A percentile compares a stretch with the other conserved stretches of the same genome.
Evolutionary conservation across 2,329 filamentous ascomycete species (phyloP).

Genomic region (Geosmithia putterillii): DNA sequence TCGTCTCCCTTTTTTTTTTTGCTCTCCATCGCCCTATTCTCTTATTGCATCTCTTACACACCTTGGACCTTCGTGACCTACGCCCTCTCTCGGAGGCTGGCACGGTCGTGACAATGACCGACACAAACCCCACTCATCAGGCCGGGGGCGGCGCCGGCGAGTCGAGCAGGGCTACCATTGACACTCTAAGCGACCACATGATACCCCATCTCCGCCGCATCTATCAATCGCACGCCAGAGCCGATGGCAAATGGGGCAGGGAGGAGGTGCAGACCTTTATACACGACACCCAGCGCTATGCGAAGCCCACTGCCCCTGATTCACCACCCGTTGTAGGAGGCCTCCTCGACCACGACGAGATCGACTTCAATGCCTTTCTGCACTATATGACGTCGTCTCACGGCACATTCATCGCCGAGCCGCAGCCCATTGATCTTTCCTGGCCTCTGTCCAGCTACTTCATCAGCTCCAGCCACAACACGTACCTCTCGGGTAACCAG

Average conservation of each 20-base stretch:
- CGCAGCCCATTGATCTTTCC: conserved; percentile 36
- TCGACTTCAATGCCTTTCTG: conserved; percentile 37
- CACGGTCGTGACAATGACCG: conserved; percentile 2
- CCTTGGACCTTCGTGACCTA: not conserved
- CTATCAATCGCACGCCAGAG: conserved; percentile 29
- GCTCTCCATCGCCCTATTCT: not conserved
- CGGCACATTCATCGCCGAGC: conserved; percentile 27
- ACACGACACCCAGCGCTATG: conserved; percentile 30
- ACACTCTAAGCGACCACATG: conserved; percentile 25
- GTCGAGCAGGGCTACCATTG: conserved; percentile 24
- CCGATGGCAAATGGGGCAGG: conserved; percentile 29
- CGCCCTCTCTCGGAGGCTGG: not conserved
- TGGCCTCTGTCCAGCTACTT: conserved; percentile 83
- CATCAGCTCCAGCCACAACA: conserved; percentile 92
- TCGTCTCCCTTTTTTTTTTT: not conserved
- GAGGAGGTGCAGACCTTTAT: conserved; percentile 33
- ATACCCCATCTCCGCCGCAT: conserved; percentile 31
- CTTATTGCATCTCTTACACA: not conserved
- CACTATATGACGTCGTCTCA: conserved; percentile 42
- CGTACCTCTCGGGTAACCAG: conserved; percentile 82
- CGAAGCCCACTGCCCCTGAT: conserved; percentile 12
- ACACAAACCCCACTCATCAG: not conserved
- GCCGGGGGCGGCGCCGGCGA: conserved; percentile 32
- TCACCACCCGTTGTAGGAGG: conserved; percentile 5
- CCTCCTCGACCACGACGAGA: conserved; percentile 15